Conservation (phyloP, 805 yeast species). For the Candida loeiensis region DNA sequence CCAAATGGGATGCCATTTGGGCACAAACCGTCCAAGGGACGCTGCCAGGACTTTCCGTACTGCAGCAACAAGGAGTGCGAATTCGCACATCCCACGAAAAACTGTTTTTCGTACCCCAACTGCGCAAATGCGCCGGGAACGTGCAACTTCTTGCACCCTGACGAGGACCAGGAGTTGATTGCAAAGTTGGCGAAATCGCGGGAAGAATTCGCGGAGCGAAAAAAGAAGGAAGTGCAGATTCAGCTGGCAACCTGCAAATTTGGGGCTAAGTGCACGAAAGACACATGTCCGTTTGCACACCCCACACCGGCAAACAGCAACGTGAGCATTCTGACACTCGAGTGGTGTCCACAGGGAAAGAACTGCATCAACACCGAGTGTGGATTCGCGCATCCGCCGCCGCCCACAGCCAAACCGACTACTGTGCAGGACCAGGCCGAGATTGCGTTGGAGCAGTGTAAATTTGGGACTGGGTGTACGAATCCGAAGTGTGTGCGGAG, state of each 20-base stretch:
- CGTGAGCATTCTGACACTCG: conserved; percentile 62
- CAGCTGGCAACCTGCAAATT: conserved; percentile 63
- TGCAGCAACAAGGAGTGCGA: conserved; percentile 68
- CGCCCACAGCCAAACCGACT: conserved; percentile 40
- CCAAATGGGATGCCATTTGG: conserved; percentile 26
- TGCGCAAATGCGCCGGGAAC: conserved; percentile 80
- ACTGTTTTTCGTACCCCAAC: conserved; percentile 70
- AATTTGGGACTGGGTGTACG: conserved; percentile 72
- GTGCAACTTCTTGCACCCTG: conserved; percentile 79
- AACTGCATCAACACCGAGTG: conserved; percentile 61
- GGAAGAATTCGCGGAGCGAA: conserved; percentile 45
- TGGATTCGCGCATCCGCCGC: conserved; percentile 79
- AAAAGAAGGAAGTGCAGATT: conserved; percentile 27
- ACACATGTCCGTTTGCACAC: conserved; percentile 82
- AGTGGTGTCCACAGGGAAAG: conserved; percentile 76
- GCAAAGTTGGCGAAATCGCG: conserved; percentile 63
- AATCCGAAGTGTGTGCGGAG: conserved; percentile 77
- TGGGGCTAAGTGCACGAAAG: conserved; percentile 72
- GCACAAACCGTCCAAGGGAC: conserved; percentile 51
- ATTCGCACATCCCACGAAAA: conserved; percentile 75
- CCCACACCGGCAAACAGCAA: conserved; percentile 82
- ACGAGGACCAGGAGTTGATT: conserved; percentile 74
- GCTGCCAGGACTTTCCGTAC: conserved; percentile 70
- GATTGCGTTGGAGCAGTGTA: conserved; percentile 74
- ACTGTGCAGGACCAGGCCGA: conserved; percentile 26